Evolutionary conservation across 202 grass and related monocot species (phyloP), one percentile per base, ranked within the genome.

Genomic region (Musa balbisiana): DNA sequence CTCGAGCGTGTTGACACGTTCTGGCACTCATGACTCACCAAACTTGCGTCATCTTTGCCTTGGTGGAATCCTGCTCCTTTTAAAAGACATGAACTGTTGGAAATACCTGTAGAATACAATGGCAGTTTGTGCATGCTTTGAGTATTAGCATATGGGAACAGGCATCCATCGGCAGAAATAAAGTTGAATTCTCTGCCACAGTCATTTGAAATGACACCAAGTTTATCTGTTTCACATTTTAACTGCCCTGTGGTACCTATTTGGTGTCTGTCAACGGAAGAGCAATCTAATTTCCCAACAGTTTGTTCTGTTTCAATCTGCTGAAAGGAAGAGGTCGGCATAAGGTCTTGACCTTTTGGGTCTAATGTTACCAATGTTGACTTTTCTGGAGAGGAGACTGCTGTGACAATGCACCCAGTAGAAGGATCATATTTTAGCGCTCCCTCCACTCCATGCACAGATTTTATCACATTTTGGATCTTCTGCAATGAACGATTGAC

Each of bases 391-490:
- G 76, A 58, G 13, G 71, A 65, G 62, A 80, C 70, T 27, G 70
- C 79, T 71, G 77, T 74, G 52, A 82, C 51, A 52, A 90, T 65
- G 60, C 72, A 80, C 73, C 85, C 89, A 51, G 64, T 79, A 25
- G 76, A 52, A 74, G 83, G 89, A 82, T 91, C 85, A 83, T 83
- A 91, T 69, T 85, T 81, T 73, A 91, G 52, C 21, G 68, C 64
- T 71, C 79, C 68, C n/a, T 84, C 63, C 3, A 85, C 78, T 80
- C 83, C 85, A 17, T 87, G 77, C 26, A 91, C 80, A 62, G 85
- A 85, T 63, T 80, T 83, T 78, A 91, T 85, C 55, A 87, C 81
- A 59, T 81, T 85, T 66, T 85, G 80, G 74, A 91, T 91, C 51
- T 85, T 87, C 85, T 81, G 62, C 52, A 91, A 56, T 25, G 83